Percentiles rank a stretch among this genome's conserved stretches.
Conservation (phyloP, 495 filamentous ascomycete species). For the Hypoxylon crocopeplum region DNA sequence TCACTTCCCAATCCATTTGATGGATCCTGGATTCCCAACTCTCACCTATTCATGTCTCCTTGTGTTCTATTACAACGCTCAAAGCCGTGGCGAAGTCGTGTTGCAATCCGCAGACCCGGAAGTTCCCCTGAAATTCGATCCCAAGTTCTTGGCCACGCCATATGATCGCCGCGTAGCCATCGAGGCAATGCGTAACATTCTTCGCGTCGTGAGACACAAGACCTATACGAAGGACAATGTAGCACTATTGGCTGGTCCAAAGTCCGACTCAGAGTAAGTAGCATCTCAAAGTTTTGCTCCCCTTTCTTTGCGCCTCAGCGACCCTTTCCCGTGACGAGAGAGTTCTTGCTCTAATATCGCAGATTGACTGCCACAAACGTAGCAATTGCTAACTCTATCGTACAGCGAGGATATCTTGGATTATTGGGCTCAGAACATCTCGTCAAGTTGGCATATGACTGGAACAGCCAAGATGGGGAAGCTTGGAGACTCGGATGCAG, state of each 20-base stretch:
- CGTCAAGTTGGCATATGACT: conserved; percentile 59
- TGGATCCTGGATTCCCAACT: conserved; percentile 44
- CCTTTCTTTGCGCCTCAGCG: no score
- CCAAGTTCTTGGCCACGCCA: conserved; percentile 60
- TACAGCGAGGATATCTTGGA: conserved; percentile 57
- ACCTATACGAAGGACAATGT: conserved; percentile 56
- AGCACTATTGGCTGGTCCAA: conserved; percentile 47
- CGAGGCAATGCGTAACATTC: conserved; percentile 55
- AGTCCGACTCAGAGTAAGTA: conserved; percentile 53
- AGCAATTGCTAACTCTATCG: no score
- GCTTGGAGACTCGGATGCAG: conserved; percentile 51
- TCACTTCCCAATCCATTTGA: conserved; percentile 52
- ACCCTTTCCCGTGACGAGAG: no score
- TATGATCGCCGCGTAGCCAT: conserved; percentile 63
- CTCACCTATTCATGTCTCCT: conserved; percentile 40
- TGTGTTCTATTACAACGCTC: conserved; percentile 43
- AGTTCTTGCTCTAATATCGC: no score
- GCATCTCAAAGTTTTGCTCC: no score
- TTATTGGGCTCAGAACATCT: conserved; percentile 47
- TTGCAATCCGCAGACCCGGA: conserved; percentile 61
- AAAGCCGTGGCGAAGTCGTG: conserved; percentile 54
- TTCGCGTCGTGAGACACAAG: conserved; percentile 52
- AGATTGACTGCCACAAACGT: no score
- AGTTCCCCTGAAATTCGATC: conserved; percentile 62
- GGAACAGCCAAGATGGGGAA: conserved; percentile 69